Evolutionary conservation across 768 basidiomycete species (phyloP), one percentile per base, ranked within the genome.

Genomic region (Trametes meyenii): DNA sequence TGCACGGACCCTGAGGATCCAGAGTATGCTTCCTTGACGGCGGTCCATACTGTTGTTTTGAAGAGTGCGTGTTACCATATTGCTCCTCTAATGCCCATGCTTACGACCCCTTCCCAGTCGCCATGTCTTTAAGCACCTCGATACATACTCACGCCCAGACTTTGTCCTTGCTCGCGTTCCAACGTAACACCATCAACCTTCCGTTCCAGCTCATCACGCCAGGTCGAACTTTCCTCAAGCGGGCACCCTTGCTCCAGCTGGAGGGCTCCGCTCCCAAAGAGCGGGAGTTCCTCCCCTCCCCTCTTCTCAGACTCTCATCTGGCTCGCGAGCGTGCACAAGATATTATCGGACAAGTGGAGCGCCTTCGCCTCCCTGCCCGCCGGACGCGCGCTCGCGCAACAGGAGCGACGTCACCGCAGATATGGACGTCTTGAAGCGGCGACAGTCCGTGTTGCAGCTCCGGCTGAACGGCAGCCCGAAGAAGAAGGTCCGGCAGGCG

Each of bases 291-390:
- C 76, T 95, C n/a, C n/a, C n/a, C n/a, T n/a, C n/a, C n/a, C 11
- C 80, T 96, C 0, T 92, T 95, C 71, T 89, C 87, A 14, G 94
- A 96, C 73, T 65, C 73, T 96, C 36, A 67, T 95, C 38, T 93
- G 91, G 90, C 78, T 94, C 21, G 83, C 85, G 17, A 77, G 74
- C 45, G 84, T 79, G 43, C 84, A 84, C 49, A 68, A 68, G 14
- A 60, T 71, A 29, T 65, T 62, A 49, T 62, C 64, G 23, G 68
- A 67, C 49, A 67, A 58, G 62, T 69, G 69, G 70, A 67, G 63
- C 29, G 58, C 61, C 19, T 23, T 48, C 33, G 16, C 56, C 11
- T 39, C 55, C 35, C 46, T 65, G 21, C 4, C 57, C 67, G 24
- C 26, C 39, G 29, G 62, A 63, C 21, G 74, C 84, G 70, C 78